Evolutionary conservation across 2,329 filamentous ascomycete species (phyloP).

Genomic region (Diplodia corticola): DNA sequence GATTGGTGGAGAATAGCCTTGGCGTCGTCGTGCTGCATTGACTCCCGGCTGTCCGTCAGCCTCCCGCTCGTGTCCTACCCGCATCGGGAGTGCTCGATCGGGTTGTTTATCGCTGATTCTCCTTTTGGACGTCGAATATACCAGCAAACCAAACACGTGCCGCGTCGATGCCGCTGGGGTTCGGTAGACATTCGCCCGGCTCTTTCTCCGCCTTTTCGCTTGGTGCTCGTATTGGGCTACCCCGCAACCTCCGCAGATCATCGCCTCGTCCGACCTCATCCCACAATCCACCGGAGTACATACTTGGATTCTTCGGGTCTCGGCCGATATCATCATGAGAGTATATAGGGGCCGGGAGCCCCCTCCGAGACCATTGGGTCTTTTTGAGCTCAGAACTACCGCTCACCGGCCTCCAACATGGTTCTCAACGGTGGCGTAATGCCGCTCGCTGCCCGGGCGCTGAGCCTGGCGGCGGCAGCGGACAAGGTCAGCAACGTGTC

Average conservation of each 20-base stretch:
- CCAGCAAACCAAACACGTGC: no score
- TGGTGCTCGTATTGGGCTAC: conserved; percentile 10
- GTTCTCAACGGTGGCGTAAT: background rate
- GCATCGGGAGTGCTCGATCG: background rate
- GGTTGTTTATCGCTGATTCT: background rate
- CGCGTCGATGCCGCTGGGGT: background rate
- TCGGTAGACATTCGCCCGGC: conserved; percentile 1
- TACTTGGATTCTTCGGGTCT: background rate
- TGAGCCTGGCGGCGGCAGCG: background rate
- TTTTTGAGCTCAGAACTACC: background rate
- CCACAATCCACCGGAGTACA: conserved; percentile 19
- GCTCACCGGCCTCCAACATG: background rate
- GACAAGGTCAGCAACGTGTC: conserved; percentile 5
- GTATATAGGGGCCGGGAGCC: background rate
- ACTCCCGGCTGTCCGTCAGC: background rate
- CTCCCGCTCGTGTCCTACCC: conserved; percentile 1
- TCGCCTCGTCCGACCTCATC: conserved; percentile 16
- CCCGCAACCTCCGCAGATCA: conserved; percentile 21
- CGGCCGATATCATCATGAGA: background rate
- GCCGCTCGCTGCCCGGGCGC: background rate
- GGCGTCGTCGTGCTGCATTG: conserved; percentile 4
- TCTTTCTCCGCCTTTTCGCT: conserved; percentile 6
- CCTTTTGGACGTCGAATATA: background rate
- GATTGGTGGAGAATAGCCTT: conserved; percentile 16
- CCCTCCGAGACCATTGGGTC: background rate